A percentile compares a stretch with the other conserved stretches of the same genome.
These are phyloP conservation scores for Ustilago bromivora DNA, from an alignment of 1,284 basidiomycete species.

Conservation along the genomic window DNA sequence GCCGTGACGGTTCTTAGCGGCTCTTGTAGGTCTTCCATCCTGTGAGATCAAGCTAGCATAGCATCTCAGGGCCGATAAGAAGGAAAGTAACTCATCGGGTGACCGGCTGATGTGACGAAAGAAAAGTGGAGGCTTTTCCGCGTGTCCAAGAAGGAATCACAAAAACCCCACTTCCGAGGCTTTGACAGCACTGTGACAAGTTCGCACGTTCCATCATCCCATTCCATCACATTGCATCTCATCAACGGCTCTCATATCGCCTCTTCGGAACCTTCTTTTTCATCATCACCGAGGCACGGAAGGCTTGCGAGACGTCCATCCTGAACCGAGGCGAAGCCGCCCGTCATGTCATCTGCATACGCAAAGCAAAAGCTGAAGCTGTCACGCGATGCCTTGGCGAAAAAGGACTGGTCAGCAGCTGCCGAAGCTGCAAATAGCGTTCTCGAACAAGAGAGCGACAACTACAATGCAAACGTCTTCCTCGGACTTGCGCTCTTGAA, in stretches of 20 bases:
- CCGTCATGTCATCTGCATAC: slow-evolving; percentile 47
- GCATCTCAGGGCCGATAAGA: too few species aligned
- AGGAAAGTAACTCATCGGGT: background rate
- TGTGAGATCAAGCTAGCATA: background rate
- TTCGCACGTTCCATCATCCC: slow-evolving; percentile 16
- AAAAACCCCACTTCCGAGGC: background rate
- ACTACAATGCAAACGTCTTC: slow-evolving; percentile 68
- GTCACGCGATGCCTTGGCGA: slow-evolving; percentile 57
- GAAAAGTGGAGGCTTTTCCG: slow-evolving; percentile 27
- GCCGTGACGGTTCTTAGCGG: too few species aligned
- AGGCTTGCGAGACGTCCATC: background rate
- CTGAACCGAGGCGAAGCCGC: background rate
- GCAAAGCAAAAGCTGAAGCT: slow-evolving; percentile 62
- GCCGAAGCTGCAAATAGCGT: slow-evolving; percentile 47
- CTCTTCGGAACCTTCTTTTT: slow-evolving; percentile 2
- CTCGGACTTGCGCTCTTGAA: slow-evolving; percentile 60
- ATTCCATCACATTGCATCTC: slow-evolving; percentile 5
- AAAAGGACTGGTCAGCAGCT: slow-evolving; percentile 55
- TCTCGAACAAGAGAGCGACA: slow-evolving; percentile 60
- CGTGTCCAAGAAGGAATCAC: slow-evolving; percentile 28
- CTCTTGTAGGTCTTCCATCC: background rate
- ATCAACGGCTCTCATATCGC: background rate
- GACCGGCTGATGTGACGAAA: slow-evolving; percentile 4
- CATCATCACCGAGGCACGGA: slow-evolving; percentile 4
- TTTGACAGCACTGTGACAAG: background rate